Base-by-base conservation (phyloP, 352 stramenopile species). In the Globisporangium rhizosaccharum region DNA sequence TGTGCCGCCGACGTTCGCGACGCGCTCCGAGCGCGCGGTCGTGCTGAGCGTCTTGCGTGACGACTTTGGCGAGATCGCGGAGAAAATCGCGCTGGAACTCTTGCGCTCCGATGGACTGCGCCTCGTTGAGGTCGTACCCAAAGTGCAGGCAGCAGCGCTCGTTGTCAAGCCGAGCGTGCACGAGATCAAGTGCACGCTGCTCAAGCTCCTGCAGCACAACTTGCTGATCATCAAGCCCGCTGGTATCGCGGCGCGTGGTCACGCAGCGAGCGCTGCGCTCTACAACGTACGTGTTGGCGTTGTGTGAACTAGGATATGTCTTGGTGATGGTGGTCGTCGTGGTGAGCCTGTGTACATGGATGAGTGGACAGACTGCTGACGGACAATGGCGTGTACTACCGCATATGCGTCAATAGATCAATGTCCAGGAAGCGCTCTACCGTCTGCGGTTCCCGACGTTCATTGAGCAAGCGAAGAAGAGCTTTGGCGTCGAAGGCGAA, bases 121-220 rank as follows among this genome's bases (percentile, higher is more conserved):
- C 10, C 69, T 95, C 18, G 28, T 63, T 4, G 84, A 94, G 56
- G 73, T 95, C 46, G 74, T 87, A 17, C 65, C 75, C 60, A 76
- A 84, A 39, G 65, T 90, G 60, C 79, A 88, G 45, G 60, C 74
- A 36, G 59, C 69, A 11, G 55, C 73, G 25, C 47, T 57, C 17
- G 53, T 55, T 23, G 48, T 71, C 48, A 67, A 73, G 51, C 73
- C 76, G 18, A 87, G 73, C 17, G 62, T 85, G 51, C 79, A 86
- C 51, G 75, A 92, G 57, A 87, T 95, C 68, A 95, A 92, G 60
- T 81, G 76, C 52, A 82, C 74, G 46, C 57, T 95, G 59, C 79
- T 95, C 52, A 94, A 92, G 72, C 68, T 95, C 55, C 68, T 95
- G 66, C 86, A 95, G 68, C 86, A 95, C 71, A 95, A 95, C 67